phyloP scores from a whole-genome alignment of 371 early-diverging fungal genomes.

The Mortierella sp. region DNA sequence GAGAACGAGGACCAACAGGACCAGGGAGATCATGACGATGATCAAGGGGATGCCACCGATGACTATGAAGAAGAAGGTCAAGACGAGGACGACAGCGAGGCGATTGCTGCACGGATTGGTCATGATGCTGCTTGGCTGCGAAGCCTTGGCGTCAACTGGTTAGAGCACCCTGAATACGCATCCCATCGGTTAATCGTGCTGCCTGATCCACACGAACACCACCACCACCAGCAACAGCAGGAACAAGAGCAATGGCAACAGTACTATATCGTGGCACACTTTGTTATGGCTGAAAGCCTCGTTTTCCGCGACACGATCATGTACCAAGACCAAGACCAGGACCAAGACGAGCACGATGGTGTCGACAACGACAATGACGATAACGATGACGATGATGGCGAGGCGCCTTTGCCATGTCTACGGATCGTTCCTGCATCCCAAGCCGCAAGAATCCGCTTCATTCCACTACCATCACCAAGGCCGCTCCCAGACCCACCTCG shows the following conservation, averaged over 20 bases:
- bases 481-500: background rate
- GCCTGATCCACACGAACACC: background rate
- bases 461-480: background rate
- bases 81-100: background rate
- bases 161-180: conserved; percentile 14
- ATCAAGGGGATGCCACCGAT: background rate
- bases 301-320: conserved; percentile 24
- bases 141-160: conserved; percentile 16
- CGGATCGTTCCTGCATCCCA: background rate
- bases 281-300: conserved; percentile 24
- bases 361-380: background rate
- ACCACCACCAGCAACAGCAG: background rate
- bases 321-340: background rate
- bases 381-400: background rate
- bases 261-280: conserved; percentile 25
- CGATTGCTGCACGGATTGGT: no score
- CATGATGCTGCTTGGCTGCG: conserved; percentile 17
- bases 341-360: background rate
- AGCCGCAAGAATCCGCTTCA: background rate
- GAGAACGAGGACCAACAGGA: no score
- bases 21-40: background rate
- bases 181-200: conserved; percentile 19
- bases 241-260: background rate
- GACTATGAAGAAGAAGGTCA: background rate
- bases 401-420: background rate